Percentiles rank a stretch among this genome's conserved stretches.
Evolutionary conservation across 768 basidiomycete species (phyloP).

Genomic region (Tulasnella sp.): DNA sequence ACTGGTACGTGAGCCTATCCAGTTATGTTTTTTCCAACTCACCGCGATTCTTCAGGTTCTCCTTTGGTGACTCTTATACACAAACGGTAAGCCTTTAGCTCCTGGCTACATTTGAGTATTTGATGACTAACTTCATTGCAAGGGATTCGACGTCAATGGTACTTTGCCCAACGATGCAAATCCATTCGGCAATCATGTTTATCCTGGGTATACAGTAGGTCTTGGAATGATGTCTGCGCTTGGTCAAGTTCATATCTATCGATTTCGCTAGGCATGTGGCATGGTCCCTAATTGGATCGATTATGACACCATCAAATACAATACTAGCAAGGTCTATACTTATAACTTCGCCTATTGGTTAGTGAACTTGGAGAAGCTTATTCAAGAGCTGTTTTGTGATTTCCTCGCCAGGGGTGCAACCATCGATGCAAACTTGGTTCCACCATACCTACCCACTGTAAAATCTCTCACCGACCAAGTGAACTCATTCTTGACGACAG

Average conservation of each 20-base stretch:
- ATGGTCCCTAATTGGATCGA: constrained; percentile 10
- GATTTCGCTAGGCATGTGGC: neutral
- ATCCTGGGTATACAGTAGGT: neutral
- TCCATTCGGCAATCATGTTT: neutral
- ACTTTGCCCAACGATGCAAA: constrained; percentile 39
- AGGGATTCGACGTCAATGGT: neutral
- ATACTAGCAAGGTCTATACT: constrained; percentile 41
- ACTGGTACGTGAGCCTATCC: constrained; percentile 44
- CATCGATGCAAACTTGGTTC: constrained; percentile 12
- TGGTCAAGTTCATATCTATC: neutral
- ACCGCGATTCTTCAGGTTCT: neutral
- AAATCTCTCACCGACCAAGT: constrained; percentile 46
- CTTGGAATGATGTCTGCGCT: neutral
- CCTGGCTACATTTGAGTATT: neutral
- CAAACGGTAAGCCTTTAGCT: constrained; percentile 31
- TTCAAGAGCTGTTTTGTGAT: constrained; percentile 27
- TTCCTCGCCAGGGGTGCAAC: constrained; percentile 2
- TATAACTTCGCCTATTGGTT: constrained; percentile 60
- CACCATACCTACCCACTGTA: constrained; percentile 12
- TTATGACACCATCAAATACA: constrained; percentile 35
- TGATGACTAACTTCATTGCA: constrained; percentile 24
- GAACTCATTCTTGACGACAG: constrained; percentile 39
- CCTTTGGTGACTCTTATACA: constrained; percentile 42
- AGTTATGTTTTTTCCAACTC: neutral
- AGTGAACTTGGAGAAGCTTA: constrained; percentile 50